These are phyloP conservation scores for Plantago elongata DNA, from an alignment of 257 asterid species.

Conservation along the genomic window DNA sequence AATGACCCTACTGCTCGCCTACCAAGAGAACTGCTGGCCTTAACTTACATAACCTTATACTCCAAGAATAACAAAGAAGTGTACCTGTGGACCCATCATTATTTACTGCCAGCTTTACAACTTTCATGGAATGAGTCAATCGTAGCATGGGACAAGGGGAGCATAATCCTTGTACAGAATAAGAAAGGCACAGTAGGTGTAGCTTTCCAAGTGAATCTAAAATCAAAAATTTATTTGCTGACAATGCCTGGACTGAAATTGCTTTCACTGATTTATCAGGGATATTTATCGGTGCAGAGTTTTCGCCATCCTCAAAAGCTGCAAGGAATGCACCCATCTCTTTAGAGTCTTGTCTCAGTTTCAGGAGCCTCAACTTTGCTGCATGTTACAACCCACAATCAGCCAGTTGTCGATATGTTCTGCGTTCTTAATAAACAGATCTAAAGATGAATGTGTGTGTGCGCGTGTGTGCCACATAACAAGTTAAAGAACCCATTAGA, in stretches of 20 bases:
- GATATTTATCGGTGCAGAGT: slow-evolving; percentile 26
- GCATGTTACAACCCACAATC: slow-evolving; percentile 66
- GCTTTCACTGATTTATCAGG: slow-evolving; percentile 52
- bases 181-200: slow-evolving; percentile 46
- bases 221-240: slow-evolving; percentile 48
- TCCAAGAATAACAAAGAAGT: slow-evolving; percentile 14
- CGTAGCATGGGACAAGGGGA: slow-evolving; percentile 37
- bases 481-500: no score
- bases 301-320: slow-evolving; percentile 45
- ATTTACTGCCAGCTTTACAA: slow-evolving; percentile 51
- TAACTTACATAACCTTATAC: not conserved
- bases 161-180: slow-evolving; percentile 44
- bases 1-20: not conserved
- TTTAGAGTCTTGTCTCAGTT: slow-evolving; percentile 60
- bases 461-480: no score
- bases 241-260: slow-evolving; percentile 55
- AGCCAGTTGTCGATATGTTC: slow-evolving; percentile 34
- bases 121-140: slow-evolving; percentile 51
- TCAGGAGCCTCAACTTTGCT: slow-evolving; percentile 66
- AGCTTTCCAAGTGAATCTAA: slow-evolving; percentile 70
- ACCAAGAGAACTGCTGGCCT: not conserved
- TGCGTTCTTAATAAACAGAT: no score
- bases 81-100: slow-evolving; percentile 50
- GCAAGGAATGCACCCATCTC: slow-evolving; percentile 46
- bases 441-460: no score